Evolutionary conservation across 306 rosid species (phyloP).

Genomic region (Medicago arabica): DNA sequence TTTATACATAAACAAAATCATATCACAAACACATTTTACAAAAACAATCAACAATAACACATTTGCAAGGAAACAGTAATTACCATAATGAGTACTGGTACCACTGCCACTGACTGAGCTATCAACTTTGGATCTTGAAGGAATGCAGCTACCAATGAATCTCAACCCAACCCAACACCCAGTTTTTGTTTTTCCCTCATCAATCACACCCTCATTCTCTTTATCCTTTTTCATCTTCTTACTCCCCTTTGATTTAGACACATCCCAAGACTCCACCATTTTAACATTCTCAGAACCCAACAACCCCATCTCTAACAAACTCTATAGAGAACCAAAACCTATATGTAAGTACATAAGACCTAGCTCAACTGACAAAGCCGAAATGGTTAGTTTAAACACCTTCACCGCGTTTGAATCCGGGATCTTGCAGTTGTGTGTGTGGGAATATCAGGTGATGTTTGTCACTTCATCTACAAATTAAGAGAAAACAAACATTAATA

Average conservation of each 20-base stretch:
- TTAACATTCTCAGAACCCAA: conserved; percentile 72
- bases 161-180: conserved; percentile 87
- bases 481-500: too few relatives aligned
- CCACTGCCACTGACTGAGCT: conserved; percentile 89
- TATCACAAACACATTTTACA: not conserved
- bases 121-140: conserved; percentile 98
- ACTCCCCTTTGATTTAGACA: conserved; percentile 66
- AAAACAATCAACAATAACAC: conserved; percentile 15
- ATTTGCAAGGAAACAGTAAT: conserved; percentile 30
- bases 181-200: conserved; percentile 61
- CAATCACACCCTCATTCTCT: conserved; percentile 56
- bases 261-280: conserved; percentile 73
- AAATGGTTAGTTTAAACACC: too few relatives aligned
- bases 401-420: too few relatives aligned
- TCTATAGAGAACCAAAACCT: conserved; percentile 36
- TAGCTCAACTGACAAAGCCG: too few relatives aligned
- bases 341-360: too few relatives aligned
- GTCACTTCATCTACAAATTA: too few relatives aligned
- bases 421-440: too few relatives aligned
- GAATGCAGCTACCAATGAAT: conserved; percentile 89
- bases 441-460: too few relatives aligned
- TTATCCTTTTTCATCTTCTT: conserved; percentile 68
- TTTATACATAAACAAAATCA: conserved; percentile 21
- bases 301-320: conserved; percentile 66
- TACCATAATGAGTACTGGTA: conserved; percentile 80